Evolutionary conservation across 116 monocot species (phyloP), one percentile per base, ranked within the genome.

Genomic region (Iris pallida): DNA sequence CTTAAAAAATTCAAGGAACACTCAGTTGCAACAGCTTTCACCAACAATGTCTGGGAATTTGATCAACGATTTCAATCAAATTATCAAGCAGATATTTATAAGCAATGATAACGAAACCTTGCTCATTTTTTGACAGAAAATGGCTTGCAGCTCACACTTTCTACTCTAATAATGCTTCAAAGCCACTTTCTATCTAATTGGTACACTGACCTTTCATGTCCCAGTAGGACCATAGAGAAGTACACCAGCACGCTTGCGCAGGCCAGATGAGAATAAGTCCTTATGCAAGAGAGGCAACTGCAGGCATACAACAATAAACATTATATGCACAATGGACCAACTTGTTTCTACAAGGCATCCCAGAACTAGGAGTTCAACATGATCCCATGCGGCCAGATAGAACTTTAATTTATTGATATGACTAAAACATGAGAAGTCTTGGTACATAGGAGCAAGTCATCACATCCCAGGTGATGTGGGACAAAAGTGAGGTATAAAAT

Each of bases 211-310:
- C 90, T 98, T 98, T 48, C 97, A 93, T 47, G 97, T 98, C 8
- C 97, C 93, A 20, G 97, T 93, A 66, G 93, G 98, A 41, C 98
- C 98, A 88, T 98, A 93, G 16, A 98, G 85, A 75, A 98, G 88
- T 73, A 93, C 76, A 66, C 97, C 97, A 48, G 97, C 85, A 20
- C 93, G 83, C 76, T 90, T 98, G 64, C 97, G 85, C 49, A 93
- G 68, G 46, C 93, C 90, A 76, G 90, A 90, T 63, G 93, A 85
- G 73, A 98, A 93, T 67, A 98, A 79, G 76, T 98, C 86, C 70
- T 88, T 93, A 59, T 98, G 88, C 59, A 82, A 81, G 16, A 98
- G 90, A 63, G 93, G 98, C 61, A 98, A 79, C 98, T 98, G 85
- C 71, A 80, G 59, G 44, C 20, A 77, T 47, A 52, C 70, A 15